phyloP scores from a whole-genome alignment of 495 filamentous ascomycete species.

The Parathielavia hyrcaniae region DNA sequence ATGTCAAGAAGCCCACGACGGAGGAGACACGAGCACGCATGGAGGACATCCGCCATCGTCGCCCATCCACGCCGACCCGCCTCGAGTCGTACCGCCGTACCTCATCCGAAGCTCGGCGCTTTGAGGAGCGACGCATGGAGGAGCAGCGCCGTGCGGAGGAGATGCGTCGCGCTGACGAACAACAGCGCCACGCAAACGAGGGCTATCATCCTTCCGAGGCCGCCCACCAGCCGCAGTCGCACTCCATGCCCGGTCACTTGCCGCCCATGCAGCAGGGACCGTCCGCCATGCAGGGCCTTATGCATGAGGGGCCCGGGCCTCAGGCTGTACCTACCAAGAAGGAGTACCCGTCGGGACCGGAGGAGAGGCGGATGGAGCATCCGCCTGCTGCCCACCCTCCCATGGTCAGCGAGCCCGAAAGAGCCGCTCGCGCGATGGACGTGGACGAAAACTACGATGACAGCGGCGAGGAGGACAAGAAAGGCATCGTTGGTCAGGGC shows the following conservation, averaged over 20 bases:
- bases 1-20: slow-evolving; percentile 75
- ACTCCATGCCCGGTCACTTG: slow-evolving; percentile 62
- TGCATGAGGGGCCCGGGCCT: slow-evolving; percentile 43
- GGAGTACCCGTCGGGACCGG: slow-evolving; percentile 50
- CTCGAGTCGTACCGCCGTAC: slow-evolving; percentile 60
- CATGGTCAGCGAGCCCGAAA: slow-evolving; percentile 58
- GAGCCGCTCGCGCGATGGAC: slow-evolving; percentile 89
- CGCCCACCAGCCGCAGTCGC: slow-evolving; percentile 72
- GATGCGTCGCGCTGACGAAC: slow-evolving; percentile 48
- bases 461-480: slow-evolving; percentile 82
- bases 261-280: slow-evolving; percentile 59
- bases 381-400: slow-evolving; percentile 43
- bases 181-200: slow-evolving; percentile 64
- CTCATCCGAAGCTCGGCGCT: slow-evolving; percentile 67
- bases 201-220: slow-evolving; percentile 85
- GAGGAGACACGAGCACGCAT: slow-evolving; percentile 82
- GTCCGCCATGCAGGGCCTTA: slow-evolving; percentile 52
- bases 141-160: slow-evolving; percentile 49
- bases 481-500: slow-evolving; percentile 40
- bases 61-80: slow-evolving; percentile 63
- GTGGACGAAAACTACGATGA: slow-evolving; percentile 94
- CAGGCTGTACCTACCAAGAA: slow-evolving; percentile 48
- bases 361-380: slow-evolving; percentile 44
- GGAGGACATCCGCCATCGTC: slow-evolving; percentile 74
- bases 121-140: slow-evolving; percentile 47